phyloP scores from a whole-genome alignment of 345 rosid genomes.

The Gossypium longicalyx region DNA sequence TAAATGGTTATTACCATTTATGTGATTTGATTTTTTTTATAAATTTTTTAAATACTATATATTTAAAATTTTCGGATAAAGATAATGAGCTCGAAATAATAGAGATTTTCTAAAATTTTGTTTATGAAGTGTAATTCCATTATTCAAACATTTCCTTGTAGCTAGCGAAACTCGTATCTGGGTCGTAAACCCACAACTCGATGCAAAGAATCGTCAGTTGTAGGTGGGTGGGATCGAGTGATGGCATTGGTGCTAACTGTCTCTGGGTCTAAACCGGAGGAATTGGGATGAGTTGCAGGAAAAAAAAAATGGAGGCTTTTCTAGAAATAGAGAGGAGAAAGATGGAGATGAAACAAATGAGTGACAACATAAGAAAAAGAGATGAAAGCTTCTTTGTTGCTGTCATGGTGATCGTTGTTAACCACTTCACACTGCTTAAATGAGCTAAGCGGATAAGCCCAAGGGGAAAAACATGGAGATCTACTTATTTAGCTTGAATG shows the following conservation, averaged over 20 bases:
- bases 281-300: constrained; percentile 22
- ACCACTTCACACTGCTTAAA: background rate
- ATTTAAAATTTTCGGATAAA: no score
- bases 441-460: background rate
- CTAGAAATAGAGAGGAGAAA: constrained; percentile 45
- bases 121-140: constrained; percentile 59
- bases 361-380: constrained; percentile 49
- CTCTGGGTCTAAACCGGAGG: constrained; percentile 1
- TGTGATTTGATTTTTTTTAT: no score
- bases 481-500: background rate
- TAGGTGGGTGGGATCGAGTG: background rate
- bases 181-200: constrained; percentile 75
- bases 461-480: background rate
- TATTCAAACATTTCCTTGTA: constrained; percentile 94
- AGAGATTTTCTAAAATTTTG: no score
- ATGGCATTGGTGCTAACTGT: background rate
- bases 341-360: constrained; percentile 58
- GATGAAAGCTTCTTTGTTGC: constrained; percentile 37
- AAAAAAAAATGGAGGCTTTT: constrained; percentile 41
- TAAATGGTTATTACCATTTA: no score
- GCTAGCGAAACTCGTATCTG: constrained; percentile 27
- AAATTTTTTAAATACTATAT: no score
- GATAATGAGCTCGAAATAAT: no score
- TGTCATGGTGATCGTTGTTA: constrained; percentile 23
- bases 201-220: constrained; percentile 8